Conservation (phyloP, 805 yeast species). For the Pichia californica region DNA sequence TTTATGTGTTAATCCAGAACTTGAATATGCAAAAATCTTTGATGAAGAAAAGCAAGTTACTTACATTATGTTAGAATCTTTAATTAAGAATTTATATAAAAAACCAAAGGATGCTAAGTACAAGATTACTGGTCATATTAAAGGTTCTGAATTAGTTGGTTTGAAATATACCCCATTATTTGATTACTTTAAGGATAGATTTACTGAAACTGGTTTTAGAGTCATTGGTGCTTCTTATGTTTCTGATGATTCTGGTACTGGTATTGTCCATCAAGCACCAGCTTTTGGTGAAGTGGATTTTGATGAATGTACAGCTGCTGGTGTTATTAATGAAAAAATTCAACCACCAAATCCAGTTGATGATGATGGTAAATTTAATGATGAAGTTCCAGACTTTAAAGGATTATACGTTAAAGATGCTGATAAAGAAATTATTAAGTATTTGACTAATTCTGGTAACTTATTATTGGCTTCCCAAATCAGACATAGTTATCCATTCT, state of each 20-base stretch:
- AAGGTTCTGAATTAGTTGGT: conserved; percentile 78
- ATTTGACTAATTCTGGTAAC: conserved; percentile 70
- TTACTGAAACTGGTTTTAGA: conserved; percentile 70
- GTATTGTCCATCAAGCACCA: conserved; percentile 97
- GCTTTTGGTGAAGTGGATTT: conserved; percentile 99
- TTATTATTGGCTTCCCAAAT: conserved; percentile 73
- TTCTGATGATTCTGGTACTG: conserved; percentile 94
- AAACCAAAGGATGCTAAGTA: conserved; percentile 88
- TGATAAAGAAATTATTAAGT: conserved; percentile 82
- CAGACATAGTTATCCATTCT: conserved; percentile 96
- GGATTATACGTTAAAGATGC: conserved; percentile 95
- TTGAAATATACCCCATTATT: conserved; percentile 76
- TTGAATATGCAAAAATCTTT: conserved; percentile 85
- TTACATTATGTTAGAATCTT: conserved; percentile 78
- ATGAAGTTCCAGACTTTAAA: conserved; percentile 63
- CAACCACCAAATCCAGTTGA: conserved; percentile 93
- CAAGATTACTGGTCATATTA: conserved; percentile 71
- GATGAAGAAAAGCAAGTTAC: conserved; percentile 81
- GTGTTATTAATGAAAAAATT: conserved; percentile 62
- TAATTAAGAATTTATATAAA: conserved; percentile 81
- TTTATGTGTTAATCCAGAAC: conserved; percentile 82
- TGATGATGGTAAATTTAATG: conserved; percentile 81
- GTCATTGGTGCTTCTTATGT: conserved; percentile 83
- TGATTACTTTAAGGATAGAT: conserved; percentile 70
- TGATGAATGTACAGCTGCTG: conserved; percentile 67